Base-by-base conservation (phyloP, 192 early-diverging fungal genomes). In the Spinellus fusiger region DNA sequence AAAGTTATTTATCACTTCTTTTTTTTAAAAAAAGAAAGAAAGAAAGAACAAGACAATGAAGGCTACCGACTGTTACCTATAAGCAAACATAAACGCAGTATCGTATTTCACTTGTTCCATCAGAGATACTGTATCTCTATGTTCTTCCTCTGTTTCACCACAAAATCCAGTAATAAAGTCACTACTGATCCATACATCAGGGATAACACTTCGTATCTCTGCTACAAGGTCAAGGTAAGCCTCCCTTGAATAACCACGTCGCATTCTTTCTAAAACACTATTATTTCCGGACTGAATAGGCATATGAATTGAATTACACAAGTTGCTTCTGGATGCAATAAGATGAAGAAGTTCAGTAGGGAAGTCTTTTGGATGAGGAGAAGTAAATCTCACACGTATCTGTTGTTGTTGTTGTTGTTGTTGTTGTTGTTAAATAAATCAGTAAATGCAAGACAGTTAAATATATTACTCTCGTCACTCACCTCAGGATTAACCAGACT, bases 311-410 rank as follows among this genome's bases (percentile, higher is more conserved):
- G 78, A 83, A 54, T 84, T 84, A 71, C 86, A 88, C 35, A 90
- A 72, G 54, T 90, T 90, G 20, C 83, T 73, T 58, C 77, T 74
- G 54, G 81, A 81, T 31, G 85, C 80, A 60, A 90, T 88, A 8
- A 86, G 69, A 53, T 87, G 71, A 40, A 90, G 61, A 16, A 90
- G 67, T 35, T 87, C 86, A 28, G 81, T 84, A 10, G 88, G 88
- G 58, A 90, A 90, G 61, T 90, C 86, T 73, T 90, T 90, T 59
- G 88, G 88, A 63, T 90, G 88, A 38, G 88, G 88, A 48, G 86
- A 88, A 20, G 86, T 88, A 54, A 90, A 90, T 44, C 88, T 82
- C 53, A 90, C 77, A 44, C 88, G 84, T 81, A 90, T 84, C 77
- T 77, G 61, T 18, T 20, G 20, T 20, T 40, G n/a, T 37, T 37